These are phyloP conservation scores for Microbotryum silenes-acaulis DNA, from an alignment of 1,284 basidiomycete species.

Conservation along the genomic window DNA sequence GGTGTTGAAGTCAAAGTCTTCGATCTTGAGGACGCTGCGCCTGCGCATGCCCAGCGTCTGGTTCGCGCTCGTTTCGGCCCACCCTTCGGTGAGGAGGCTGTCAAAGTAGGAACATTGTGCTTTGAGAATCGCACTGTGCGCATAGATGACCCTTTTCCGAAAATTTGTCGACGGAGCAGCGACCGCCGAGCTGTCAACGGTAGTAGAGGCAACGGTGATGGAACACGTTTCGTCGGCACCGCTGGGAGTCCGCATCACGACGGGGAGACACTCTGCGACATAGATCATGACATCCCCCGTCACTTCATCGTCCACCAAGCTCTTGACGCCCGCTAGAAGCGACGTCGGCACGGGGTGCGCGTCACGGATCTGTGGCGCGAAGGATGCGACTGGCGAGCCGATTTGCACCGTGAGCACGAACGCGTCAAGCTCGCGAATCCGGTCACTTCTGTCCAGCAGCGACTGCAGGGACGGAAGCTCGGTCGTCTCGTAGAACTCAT, in stretches of 20 bases:
- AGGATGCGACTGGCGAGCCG: background rate
- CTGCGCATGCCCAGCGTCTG: constrained; percentile 29
- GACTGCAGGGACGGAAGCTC: background rate
- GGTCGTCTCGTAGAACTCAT: background rate
- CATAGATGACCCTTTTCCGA: constrained; percentile 65
- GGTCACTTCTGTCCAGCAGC: background rate
- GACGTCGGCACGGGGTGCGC: background rate
- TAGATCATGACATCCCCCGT: constrained; percentile 58
- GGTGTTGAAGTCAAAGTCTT: constrained; percentile 72
- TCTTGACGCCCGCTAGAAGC: constrained; percentile 36
- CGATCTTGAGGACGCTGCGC: constrained; percentile 51
- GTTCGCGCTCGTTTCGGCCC: constrained; percentile 50
- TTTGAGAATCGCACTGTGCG: constrained; percentile 66
- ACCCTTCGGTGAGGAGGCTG: constrained; percentile 65
- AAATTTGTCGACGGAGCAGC: constrained; percentile 40
- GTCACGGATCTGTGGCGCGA: background rate
- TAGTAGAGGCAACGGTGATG: background rate
- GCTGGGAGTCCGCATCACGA: background rate
- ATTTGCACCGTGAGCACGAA: constrained; percentile 6
- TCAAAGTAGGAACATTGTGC: constrained; percentile 70
- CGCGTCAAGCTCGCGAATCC: constrained; percentile 1
- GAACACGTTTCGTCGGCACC: background rate
- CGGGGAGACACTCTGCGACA: constrained; percentile 54
- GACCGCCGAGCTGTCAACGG: background rate
- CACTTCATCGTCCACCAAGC: constrained; percentile 32